Evolutionary conservation across 1,139 yeast genomes (phyloP), one percentile per base, ranked within the genome.

Genomic region (Arxiozyma telluris): DNA sequence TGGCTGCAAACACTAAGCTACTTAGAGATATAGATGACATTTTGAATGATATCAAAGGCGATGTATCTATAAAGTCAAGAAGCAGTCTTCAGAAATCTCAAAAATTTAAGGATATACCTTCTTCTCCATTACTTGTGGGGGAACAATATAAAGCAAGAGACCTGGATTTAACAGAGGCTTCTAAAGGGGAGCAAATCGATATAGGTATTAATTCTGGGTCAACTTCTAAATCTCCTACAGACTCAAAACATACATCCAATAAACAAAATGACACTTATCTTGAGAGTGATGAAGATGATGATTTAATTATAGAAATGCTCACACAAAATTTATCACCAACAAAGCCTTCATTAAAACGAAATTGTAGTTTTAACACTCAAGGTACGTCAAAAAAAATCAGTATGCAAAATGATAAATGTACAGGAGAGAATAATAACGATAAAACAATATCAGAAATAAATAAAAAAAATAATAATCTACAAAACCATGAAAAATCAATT

Each of bases 1-100:
- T 46, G 17, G 30, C 3, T 8, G 5, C 18, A 6, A 34, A 27
- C 7, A 22, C 22, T 17, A 34, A 46, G n/a, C 18, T 27, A 11
- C 42, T n/a, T 43, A 53, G 67, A 44, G 68, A 66, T 50, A 66
- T 67, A 25, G 66, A 65, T 46, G 68, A 64, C 47, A 64, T 66
- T 34, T 51, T 66, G 18, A 59, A 58, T 41, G 68, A 65, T 50
- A 56, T 64, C 23, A 61, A 59, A 39, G 63, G 61, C 7, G 59
- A 58, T 41, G 44, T 54, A 54, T 53, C 41, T 17, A 49, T 42
- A 50, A 57, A 49, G 12, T 56, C 58, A 3, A 54, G 51, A 9
- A 46, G 49, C 11, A 46, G 46, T 41, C 15, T 15, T 50, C 6
- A 8, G n/a, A 34, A 53, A 46, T 25, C 49, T 20, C 49, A 46